These are phyloP conservation scores for Amphichorda felina DNA, from an alignment of 2,329 filamentous ascomycete species.

Conservation along the genomic window DNA sequence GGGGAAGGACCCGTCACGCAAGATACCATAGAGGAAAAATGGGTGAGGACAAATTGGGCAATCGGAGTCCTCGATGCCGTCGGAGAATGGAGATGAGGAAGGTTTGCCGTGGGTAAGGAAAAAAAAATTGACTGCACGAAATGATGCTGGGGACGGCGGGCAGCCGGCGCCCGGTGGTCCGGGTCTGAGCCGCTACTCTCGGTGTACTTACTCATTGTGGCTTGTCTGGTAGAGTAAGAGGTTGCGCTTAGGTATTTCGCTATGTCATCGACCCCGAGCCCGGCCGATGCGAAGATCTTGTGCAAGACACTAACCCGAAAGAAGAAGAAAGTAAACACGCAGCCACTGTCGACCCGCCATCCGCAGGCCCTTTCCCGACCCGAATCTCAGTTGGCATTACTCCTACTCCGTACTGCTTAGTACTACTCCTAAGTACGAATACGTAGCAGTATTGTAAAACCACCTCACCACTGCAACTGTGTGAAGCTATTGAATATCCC, in stretches of 20 bases:
- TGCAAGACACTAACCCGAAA: constrained; percentile 1
- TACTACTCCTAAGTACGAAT: too few relatives aligned
- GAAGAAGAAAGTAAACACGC: constrained; percentile 5
- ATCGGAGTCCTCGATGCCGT: background rate
- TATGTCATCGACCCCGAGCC: background rate
- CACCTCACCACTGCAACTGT: background rate
- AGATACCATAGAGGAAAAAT: background rate
- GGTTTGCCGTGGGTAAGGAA: background rate
- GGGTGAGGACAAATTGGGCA: background rate
- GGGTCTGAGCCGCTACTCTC: background rate
- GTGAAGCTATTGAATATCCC: background rate
- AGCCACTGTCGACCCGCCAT: too few relatives aligned
- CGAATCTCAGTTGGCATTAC: background rate
- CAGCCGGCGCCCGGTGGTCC: background rate
- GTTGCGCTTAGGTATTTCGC: background rate
- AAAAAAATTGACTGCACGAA: constrained; percentile 3
- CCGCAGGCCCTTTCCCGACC: background rate
- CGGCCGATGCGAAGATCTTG: constrained; percentile 1
- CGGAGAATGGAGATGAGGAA: background rate
- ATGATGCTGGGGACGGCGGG: background rate
- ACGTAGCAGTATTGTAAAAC: too few relatives aligned
- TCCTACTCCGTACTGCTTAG: too few relatives aligned
- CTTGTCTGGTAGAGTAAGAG: background rate
- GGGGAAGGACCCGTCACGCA: background rate
- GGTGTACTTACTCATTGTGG: background rate